Base-by-base conservation (phyloP, 805 yeast species). In the Candida parachauliodes region DNA sequence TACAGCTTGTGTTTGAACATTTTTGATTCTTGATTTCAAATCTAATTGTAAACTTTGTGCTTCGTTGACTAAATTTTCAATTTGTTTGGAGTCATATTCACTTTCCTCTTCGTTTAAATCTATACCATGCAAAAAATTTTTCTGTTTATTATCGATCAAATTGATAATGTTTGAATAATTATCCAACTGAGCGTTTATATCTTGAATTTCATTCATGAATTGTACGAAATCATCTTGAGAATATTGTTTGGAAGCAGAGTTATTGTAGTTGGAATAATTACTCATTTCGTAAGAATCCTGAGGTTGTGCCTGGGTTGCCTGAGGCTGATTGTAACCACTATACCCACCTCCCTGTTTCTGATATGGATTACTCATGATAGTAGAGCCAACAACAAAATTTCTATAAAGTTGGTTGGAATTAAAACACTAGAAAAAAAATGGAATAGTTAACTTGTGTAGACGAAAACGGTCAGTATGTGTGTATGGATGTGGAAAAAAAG, bases 51-150 rank as follows among this genome's bases (percentile, higher is more conserved):
- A 72, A 37, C 85, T 76, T 30, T 85, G 75, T 3, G 95, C 86
- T 57, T 88, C 94, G 34, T 83, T 68, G 36, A 81, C 81, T 41
- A 86, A 71, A 43, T 77, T 70, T 55, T 89, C 96, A 42, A 93
- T 73, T 61, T 86, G 88, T 46, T 76, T 74, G 60, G 88, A 81
- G 42, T 79, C 70, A 52, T 77, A 75, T 39, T 75, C 76, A 54
- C 83, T 42, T 40, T 59, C 60, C 57, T 69, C 54, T 39, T 66
- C 52, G 46, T 64, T 50, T 42, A 62, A 52, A 51, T 65, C 70
- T 41, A 67, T 51, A 37, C 67, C 73, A 42, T 67, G 72, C 36
- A 67, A 46, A 41, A 60, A 59, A 44, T 60, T 61, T 44, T 64
- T 51, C 47, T 68, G 73, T 45, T 68, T 68, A 49, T 58, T 62